A percentile compares a stretch with the other conserved stretches of the same genome.
phyloP scores from a whole-genome alignment of 2,329 filamentous ascomycete species.

The Aspergillus sp. region DNA sequence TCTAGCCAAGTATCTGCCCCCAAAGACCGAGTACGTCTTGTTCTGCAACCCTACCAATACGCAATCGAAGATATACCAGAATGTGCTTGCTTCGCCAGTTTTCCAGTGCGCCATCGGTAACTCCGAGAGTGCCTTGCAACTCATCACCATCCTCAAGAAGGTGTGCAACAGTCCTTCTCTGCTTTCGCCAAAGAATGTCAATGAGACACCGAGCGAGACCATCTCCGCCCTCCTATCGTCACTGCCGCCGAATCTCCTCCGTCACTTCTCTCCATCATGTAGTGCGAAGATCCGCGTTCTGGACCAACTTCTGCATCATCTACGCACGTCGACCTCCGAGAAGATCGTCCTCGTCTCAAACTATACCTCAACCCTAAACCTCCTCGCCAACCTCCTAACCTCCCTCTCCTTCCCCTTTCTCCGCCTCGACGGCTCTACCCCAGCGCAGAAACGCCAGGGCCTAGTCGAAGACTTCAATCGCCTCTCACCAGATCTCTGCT shows the following conservation, averaged over 20 bases:
- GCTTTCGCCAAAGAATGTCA: conserved; percentile 52
- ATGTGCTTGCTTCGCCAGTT: conserved; percentile 63
- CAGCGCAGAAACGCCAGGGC: conserved; percentile 62
- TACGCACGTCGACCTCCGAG: conserved; percentile 62
- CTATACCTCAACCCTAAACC: conserved; percentile 70
- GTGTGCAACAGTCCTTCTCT: conserved; percentile 70
- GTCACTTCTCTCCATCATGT: conserved; percentile 54
- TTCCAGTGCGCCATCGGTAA: conserved; percentile 64
- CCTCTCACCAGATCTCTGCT: conserved; percentile 54
- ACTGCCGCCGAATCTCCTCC: conserved; percentile 57
- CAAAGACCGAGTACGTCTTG: conserved; percentile 67
- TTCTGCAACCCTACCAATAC: conserved; percentile 63
- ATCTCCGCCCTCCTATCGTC: conserved; percentile 51
- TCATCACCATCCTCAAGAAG: conserved; percentile 73
- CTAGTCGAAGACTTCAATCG: conserved; percentile 71
- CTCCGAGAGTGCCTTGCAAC: conserved; percentile 62
- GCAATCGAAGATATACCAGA: conserved; percentile 62
- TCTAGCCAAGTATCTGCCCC: conserved; percentile 64
- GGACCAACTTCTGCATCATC: conserved; percentile 62
- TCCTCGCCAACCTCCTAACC: conserved; percentile 62
- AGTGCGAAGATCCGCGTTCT: conserved; percentile 68
- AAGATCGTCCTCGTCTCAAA: conserved; percentile 77
- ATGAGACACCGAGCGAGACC: conserved; percentile 50
- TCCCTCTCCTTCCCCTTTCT: conserved; percentile 62
- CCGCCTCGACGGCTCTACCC: conserved; percentile 69